Base-by-base conservation (phyloP, 2,329 filamentous ascomycete genomes). In the Zasmidium angulare region DNA sequence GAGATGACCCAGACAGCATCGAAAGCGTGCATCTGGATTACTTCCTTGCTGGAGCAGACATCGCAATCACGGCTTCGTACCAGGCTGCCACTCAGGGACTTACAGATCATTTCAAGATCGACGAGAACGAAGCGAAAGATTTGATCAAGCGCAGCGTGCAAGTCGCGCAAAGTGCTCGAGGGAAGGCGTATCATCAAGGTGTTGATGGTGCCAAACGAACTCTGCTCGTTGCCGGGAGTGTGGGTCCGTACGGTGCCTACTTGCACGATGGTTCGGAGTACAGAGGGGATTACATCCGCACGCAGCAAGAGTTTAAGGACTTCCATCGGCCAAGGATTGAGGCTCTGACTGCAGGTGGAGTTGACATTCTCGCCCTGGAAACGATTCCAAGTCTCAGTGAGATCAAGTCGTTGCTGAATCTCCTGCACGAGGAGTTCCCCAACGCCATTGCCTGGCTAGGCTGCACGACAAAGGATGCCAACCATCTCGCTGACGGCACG, bases 171-270 rank as follows among this genome's bases (percentile, higher is more conserved):
- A 56, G 71, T 46, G 79, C 78, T 2, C 67, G 74, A 19, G 66
- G 73, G n/a, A 66, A 73, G 12, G 75, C 72, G 1, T 64, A 68
- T 46, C 23, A 31, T n/a, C n/a, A 36, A 7, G 55, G 55, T 11
- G 36, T 56, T 6, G 24, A 58, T 3, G 48, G 24, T 47, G 43
- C 40, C 21, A 63, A n/a, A n/a, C n/a, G 64, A 11, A 63, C 58
- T 26, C 63, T 75, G 19, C 69, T 78, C 4, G 66, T 81, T 9
- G 79, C 79, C 3, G 79, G 79, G 3, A 77, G 74, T 55, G 76
- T 81, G 4, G 79, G 79, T 0, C 79, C 79, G 1, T 81, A 80
- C 56, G 79, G 78, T 12, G 79, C 79, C 6, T 81, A 74, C 56
- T 70, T 81, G 1, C 72, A 78, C 1, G 71, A 81, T 57, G 79